Percentiles rank a stretch among this genome's conserved stretches.
phyloP scores from a whole-genome alignment of 176 grass and related monocot genomes.

The Zoysia japonica region DNA sequence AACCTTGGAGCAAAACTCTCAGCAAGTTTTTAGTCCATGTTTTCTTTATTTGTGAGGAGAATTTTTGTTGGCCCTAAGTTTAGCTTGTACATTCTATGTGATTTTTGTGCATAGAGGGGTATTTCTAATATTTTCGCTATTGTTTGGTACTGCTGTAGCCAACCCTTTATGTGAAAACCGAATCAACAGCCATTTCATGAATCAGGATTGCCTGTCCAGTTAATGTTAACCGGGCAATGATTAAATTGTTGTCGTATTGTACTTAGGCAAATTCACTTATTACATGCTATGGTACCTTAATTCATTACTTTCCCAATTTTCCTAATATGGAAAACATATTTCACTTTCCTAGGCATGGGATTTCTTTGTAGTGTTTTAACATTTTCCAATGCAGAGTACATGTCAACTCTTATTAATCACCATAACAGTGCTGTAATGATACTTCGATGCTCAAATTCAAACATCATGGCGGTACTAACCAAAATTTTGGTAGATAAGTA shows the following conservation, averaged over 20 bases:
- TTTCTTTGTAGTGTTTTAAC: neutral
- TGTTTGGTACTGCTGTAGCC: conserved; percentile 17
- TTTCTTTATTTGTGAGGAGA: conserved; percentile 15
- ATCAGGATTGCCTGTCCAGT: conserved; percentile 13
- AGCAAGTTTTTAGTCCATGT: neutral
- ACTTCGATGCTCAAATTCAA: neutral
- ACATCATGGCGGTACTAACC: neutral
- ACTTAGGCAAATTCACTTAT: neutral
- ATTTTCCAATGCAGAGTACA: conserved; percentile 8
- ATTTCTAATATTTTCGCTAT: conserved; percentile 14
- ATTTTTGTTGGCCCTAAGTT: conserved; percentile 19
- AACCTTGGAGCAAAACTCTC: neutral
- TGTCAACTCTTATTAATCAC: neutral
- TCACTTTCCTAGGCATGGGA: neutral
- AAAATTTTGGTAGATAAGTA: neutral
- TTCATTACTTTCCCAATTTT: neutral
- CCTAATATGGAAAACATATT: neutral
- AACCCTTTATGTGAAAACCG: conserved; percentile 11
- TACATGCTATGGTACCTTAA: conserved; percentile 2
- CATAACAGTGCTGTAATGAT: neutral
- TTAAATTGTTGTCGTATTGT: conserved; percentile 21
- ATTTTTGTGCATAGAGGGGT: conserved; percentile 3
- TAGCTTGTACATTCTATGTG: conserved; percentile 9
- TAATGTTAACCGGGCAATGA: neutral
- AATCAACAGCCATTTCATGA: conserved; percentile 16